Base-by-base conservation (phyloP, 306 rosid species). In the Coriaria nepalensis region DNA sequence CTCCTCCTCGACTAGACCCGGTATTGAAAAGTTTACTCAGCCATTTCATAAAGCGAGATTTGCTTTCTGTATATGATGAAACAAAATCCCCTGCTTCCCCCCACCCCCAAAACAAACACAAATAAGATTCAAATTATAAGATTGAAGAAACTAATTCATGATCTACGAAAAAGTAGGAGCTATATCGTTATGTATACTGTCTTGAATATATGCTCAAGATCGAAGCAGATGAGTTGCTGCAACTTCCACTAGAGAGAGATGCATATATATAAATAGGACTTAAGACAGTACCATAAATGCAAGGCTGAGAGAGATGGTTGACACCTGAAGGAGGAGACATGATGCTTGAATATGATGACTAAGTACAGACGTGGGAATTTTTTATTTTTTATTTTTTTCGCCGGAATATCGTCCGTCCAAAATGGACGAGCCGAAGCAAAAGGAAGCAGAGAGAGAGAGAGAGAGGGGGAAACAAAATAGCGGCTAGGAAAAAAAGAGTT, bases 31-130 rank as follows among this genome's bases (percentile, higher is more conserved):
- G 70, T 72, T 66, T 86, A 69, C 80, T 65, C 50, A 92, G 59
- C 99, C 99, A 92, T 85, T 80, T 86, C 96, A 86, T 76, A 66
- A 86, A 78, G 53, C 94, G 73, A 43, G 94, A 80, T 73, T 85
- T 86, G 68, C 79, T 86, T 77, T 86, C 96, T 42, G 86, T 61
- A 59, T 73, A 66, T n/a, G 81, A 73, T 68, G 97, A 84, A 67
- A 7, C 64, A 68, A 50, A 73, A 59, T 69, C 86, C 84, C 98
- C 98, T 90, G 87, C 65, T 78, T 35, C 10, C 69, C 69, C 63
- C 65, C 66, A 59, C 63, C 44, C 67, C 53, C 12, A 32, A 62
- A 55, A 39, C 68, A 64, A 35, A 50, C 34, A 46, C 51, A 58
- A 9, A 55, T 29, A 34, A 29, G n/a, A 56, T 32, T 29, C 54